These are phyloP conservation scores for Nemophila menziesii DNA, from an alignment of 257 asterid genomes.

Conservation along the genomic window DNA sequence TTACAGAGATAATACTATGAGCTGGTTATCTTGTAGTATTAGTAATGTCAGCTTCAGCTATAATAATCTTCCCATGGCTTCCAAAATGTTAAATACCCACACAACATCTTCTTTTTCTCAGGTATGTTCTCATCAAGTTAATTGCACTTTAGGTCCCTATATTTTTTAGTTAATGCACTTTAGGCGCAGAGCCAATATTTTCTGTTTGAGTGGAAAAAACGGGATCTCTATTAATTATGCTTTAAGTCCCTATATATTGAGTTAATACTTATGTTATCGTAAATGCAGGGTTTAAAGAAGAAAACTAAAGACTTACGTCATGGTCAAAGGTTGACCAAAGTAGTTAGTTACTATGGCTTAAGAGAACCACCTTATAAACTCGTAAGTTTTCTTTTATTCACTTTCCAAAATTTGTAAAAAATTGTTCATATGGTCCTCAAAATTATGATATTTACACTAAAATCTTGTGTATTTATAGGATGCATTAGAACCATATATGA, in stretches of 20 bases:
- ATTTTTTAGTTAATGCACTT: too few species aligned
- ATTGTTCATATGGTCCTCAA: background rate
- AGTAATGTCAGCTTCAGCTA: constrained; percentile 4
- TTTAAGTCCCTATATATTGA: background rate
- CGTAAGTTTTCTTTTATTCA: constrained; percentile 29
- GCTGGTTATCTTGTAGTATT: constrained; percentile 5
- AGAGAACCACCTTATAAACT: constrained; percentile 67
- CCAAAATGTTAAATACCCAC: background rate
- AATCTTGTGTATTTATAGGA: constrained; percentile 32
- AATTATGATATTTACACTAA: background rate
- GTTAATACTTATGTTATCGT: background rate
- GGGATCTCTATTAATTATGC: background rate
- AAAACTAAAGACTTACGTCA: constrained; percentile 15
- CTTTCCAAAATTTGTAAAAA: background rate
- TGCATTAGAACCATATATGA: constrained; percentile 87
- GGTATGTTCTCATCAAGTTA: constrained; percentile 6
- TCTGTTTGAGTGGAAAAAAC: too few species aligned
- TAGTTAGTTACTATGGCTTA: constrained; percentile 68
- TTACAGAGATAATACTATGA: constrained; percentile 6
- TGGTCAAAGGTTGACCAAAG: constrained; percentile 19
- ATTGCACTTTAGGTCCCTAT: background rate
- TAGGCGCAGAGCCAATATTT: too few species aligned
- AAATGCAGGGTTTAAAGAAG: constrained; percentile 41
- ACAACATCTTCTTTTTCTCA: background rate
- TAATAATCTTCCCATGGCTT: constrained; percentile 1